A percentile compares a stretch with the other conserved stretches of the same genome.
Evolutionary conservation across 371 early-diverging fungal genomes (phyloP).

Genomic region (Antonospora locustae): DNA sequence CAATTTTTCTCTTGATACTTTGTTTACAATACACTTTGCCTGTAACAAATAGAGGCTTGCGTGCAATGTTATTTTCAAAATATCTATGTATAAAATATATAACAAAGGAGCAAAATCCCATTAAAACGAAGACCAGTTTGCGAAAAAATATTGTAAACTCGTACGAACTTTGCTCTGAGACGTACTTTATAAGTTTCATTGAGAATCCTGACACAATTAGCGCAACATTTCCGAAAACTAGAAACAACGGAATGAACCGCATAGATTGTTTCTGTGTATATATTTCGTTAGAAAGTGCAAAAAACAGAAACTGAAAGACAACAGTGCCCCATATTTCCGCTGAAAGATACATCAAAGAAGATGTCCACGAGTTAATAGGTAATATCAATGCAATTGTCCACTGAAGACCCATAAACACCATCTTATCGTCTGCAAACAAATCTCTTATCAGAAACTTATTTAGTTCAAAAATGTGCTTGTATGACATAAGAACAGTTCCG

Average conservation of each 20-base stretch:
- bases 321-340: conserved; percentile 50
- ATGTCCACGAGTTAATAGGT: conserved; percentile 46
- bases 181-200: conserved; percentile 1
- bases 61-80: conserved; percentile 34
- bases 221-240: conserved; percentile 37
- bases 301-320: conserved; percentile 45
- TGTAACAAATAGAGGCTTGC: conserved; percentile 29
- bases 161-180: conserved; percentile 7
- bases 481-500: conserved; percentile 33
- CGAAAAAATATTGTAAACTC: conserved; percentile 12
- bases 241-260: conserved; percentile 48
- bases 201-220: conserved; percentile 32
- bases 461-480: conserved; percentile 31
- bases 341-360: conserved; percentile 38
- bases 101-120: conserved; percentile 24
- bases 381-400: conserved; percentile 32
- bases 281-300: conserved; percentile 45
- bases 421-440: conserved; percentile 46
- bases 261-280: conserved; percentile 38
- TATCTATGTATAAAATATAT: conserved; percentile 23
- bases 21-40: conserved; percentile 7
- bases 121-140: conserved; percentile 21
- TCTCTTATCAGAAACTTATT: conserved; percentile 35
- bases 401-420: conserved; percentile 33
- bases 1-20: conserved; percentile 29